Base-by-base conservation (phyloP, 116 monocot genomes). In the Cymodocea nodosa region DNA sequence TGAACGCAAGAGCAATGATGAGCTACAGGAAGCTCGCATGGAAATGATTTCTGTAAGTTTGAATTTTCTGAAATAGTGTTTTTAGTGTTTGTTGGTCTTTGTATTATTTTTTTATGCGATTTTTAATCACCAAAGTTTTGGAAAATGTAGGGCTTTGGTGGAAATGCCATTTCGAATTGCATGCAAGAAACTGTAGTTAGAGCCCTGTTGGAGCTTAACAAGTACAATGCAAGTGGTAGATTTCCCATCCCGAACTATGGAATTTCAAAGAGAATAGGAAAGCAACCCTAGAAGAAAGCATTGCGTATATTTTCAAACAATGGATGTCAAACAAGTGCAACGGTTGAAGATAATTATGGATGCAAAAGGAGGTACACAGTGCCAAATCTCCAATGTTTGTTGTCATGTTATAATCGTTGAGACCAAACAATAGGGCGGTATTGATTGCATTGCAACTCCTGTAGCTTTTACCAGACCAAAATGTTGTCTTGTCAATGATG, bases 1-100 rank as follows among this genome's bases (percentile, higher is more conserved):
- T 63, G 84, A 92, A 66, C 70, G 92, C 4, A 66, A 67, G 60
- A 84, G 73, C 71, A 92, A 82, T 63, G 87, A 84, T 68, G 92
- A 92, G 60, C 59, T 91, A 50, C 81, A 82, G 54, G 78, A 84
- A 16, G 84, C 91, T 74, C 84, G 84, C 11, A 83, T 84, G 56
- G 91, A 80, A 50, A 25, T 86, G 11, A 76, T 86, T 13, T 53
- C 10, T 36, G 82, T 75, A 72, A 39, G 74, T 24, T 66, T 52
- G 16, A 66, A 66, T 40, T 63, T 36, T 36, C 15, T 12, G 35
- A 63, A 30, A 60, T 60, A 15, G 17, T 14, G 3, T 34, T 25
- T 2, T 11, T 17, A 18, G 0, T 52, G 15, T 66, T 52, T 3
- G 25, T 51, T n/a, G 25, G 14, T 12, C 30, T 52, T 4, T 13